Base-by-base conservation (phyloP, 2,329 filamentous ascomycete genomes). In the Gnomoniopsis smithogilvyi region DNA sequence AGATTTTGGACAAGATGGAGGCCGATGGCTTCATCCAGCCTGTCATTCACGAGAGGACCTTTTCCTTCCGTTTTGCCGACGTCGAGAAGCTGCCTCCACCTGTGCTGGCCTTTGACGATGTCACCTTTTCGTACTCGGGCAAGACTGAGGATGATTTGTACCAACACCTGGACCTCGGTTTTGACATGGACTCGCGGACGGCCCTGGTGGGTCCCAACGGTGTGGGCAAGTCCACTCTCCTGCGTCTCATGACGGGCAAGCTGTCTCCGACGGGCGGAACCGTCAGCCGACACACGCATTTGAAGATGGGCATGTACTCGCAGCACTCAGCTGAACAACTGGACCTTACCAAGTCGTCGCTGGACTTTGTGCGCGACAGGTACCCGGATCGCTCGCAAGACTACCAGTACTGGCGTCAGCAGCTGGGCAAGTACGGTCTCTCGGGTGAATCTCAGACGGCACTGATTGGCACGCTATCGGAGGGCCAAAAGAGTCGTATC, bases 1-100 rank as follows among this genome's bases (percentile, higher is more conserved):
- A 99, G 91, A 98, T 98, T 76, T 84, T 98, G 67, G 95, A 99
- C 85, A 99, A 99, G 88, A 99, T 99, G 95, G 94, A 98, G 84
- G 95, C 96, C 68, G 95, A 99, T 70, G 95, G 95, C 67, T 95
- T 98, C 77, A 98, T 99, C 73, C 89, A 99, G 78, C 91, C 92
- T 59, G 92, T 99, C 63, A 77, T 83, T 58, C 78, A 85, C 64
- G 95, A 99, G 78, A 85, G 87, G 63, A 89, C 96, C 72, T 99
- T 99, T 80, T 94, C 89, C 60, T 99, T 99, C 89, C 89, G 94
- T 71, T 99, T 99, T 76, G 95, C 95, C 67, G 93, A 98, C 71
- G 95, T 98, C 56, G 95, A 99, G 74, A 99, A 99, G 84, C 88
- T 99, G n/a, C 95, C 95, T 14, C 96, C 95, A 55, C 95, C 95